A percentile compares a stretch with the other conserved stretches of the same genome.
phyloP scores from a whole-genome alignment of 2,329 filamentous ascomycete genomes.

The Dactylonectria macrodidyma region DNA sequence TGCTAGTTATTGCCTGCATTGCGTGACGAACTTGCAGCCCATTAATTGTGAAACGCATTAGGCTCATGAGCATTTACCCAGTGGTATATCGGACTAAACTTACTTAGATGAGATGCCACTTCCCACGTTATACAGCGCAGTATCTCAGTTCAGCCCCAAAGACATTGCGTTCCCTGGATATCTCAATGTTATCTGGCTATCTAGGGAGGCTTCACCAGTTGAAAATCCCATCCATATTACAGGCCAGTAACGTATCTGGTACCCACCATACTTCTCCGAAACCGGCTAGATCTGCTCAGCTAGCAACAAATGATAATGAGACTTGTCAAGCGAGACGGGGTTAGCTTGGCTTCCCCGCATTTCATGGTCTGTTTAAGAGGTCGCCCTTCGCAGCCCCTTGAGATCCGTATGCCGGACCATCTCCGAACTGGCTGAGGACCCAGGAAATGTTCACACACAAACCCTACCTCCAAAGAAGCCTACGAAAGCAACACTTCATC shows the following conservation, averaged over 20 bases:
- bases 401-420: not conserved
- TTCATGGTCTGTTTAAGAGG: not conserved
- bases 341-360: not conserved
- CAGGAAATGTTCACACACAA: not conserved
- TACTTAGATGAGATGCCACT: no score
- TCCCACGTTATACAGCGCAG: no score
- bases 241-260: constrained; percentile 1
- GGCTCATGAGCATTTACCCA: no score
- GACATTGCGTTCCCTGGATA: not conserved
- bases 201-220: not conserved
- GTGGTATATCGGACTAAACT: no score
- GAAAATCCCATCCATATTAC: not conserved
- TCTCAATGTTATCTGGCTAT: not conserved
- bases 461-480: not conserved
- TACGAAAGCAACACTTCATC: not conserved
- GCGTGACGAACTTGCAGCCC: no score
- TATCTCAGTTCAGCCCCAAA: not conserved
- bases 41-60: no score
- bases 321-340: not conserved
- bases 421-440: not conserved
- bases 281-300: not conserved
- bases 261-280: not conserved
- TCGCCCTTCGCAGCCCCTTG: not conserved
- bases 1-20: no score
- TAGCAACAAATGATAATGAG: not conserved